phyloP scores from a whole-genome alignment of 441 rosid genomes.

The Croton setiger region DNA sequence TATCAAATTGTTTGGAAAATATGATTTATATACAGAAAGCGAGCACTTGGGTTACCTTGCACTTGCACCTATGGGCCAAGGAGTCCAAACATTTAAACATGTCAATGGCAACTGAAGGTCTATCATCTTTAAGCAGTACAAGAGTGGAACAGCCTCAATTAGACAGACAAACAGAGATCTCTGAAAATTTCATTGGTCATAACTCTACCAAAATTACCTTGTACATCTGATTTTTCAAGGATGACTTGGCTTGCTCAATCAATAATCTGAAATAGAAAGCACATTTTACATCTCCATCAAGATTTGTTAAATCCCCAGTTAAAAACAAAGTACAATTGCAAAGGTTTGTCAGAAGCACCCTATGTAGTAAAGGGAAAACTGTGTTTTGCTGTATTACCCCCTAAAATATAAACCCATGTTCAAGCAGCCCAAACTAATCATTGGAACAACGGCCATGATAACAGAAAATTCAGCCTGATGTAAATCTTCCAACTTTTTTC shows the following conservation, averaged over 20 bases:
- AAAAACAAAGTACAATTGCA: slow-evolving; percentile 53
- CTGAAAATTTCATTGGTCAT: background rate
- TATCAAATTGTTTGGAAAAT: no score
- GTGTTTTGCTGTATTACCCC: no score
- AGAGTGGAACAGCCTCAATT: slow-evolving; percentile 45
- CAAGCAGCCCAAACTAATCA: background rate
- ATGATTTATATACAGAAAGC: no score
- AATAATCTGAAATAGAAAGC: slow-evolving; percentile 45
- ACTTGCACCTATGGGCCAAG: slow-evolving; percentile 43
- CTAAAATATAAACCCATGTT: background rate
- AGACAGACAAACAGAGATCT: slow-evolving; percentile 12
- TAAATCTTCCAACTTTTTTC: no score
- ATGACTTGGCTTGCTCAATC: slow-evolving; percentile 49
- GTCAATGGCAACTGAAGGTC: slow-evolving; percentile 34
- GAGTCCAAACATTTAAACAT: slow-evolving; percentile 40
- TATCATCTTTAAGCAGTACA: slow-evolving; percentile 37
- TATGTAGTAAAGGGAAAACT: slow-evolving; percentile 17
- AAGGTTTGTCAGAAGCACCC: slow-evolving; percentile 48
- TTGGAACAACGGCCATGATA: no score
- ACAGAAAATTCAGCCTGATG: no score
- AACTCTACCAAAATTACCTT: slow-evolving; percentile 44
- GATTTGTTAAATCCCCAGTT: slow-evolving; percentile 44
- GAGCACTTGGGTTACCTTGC: slow-evolving; percentile 57
- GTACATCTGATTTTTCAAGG: slow-evolving; percentile 58
- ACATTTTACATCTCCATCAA: slow-evolving; percentile 41